Conservation (phyloP, 106 monocot species). For the Allium cepa region DNA sequence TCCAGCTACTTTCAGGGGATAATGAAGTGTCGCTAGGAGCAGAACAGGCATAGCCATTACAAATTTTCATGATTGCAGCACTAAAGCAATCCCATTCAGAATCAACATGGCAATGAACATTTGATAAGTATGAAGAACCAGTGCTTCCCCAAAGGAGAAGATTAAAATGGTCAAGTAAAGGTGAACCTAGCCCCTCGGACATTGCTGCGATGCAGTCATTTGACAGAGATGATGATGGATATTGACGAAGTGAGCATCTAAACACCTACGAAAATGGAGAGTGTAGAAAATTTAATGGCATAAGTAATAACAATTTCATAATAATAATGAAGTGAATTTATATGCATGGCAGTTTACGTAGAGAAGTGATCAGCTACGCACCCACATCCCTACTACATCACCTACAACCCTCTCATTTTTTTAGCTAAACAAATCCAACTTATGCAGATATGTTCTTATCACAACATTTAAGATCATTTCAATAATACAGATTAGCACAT, state of each 20-base stretch:
- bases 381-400: too few relatives aligned
- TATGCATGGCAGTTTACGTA: too few relatives aligned
- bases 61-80: slow-evolving; percentile 38
- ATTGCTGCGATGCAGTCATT: slow-evolving; percentile 75
- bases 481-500: too few relatives aligned
- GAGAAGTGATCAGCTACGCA: too few relatives aligned
- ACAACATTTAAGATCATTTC: too few relatives aligned
- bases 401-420: too few relatives aligned
- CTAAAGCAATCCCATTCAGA: slow-evolving; percentile 82
- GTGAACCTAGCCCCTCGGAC: slow-evolving; percentile 65
- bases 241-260: slow-evolving; percentile 60
- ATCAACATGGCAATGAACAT: slow-evolving; percentile 36
- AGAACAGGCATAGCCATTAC: slow-evolving; percentile 25
- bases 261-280: slow-evolving; percentile 48
- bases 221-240: slow-evolving; percentile 59
- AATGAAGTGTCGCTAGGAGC: slow-evolving; percentile 1
- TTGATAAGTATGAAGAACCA: slow-evolving; percentile 30
- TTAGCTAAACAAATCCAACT: too few relatives aligned
- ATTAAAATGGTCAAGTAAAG: slow-evolving; percentile 54
- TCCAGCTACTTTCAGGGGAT: slow-evolving; percentile 44
- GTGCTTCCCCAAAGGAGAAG: slow-evolving; percentile 54
- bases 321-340: not conserved
- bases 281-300: not conserved
- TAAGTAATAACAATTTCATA: not conserved
- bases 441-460: too few relatives aligned